Base-by-base conservation (phyloP, 2,329 filamentous ascomycete genomes). In the Ceratocystiopsis sp. region DNA sequence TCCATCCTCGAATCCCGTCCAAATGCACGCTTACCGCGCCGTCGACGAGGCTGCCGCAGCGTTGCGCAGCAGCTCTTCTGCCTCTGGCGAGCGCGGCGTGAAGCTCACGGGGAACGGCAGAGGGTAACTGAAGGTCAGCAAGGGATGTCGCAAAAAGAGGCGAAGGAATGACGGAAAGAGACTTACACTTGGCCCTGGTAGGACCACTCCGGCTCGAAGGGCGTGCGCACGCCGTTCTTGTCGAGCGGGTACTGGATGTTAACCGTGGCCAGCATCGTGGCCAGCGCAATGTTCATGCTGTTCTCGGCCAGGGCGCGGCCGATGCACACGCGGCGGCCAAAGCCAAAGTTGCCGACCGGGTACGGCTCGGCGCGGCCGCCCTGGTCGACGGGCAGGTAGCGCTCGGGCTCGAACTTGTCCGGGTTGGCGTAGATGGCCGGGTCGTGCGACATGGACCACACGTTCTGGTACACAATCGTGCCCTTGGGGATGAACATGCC, bases 401-500 rank as follows among this genome's bases (percentile, higher is more conserved):
- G 55, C 3, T 56, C 56, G 0, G 67, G 66, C 39, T 66, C 51
- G 48, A 69, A 71, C 3, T 77, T 11, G 11, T 33, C 32, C 11
- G 67, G 64, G 41, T 65, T 47, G 4, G 42, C 45, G 54, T 69
- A 71, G 2, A 58, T 53, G 4, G 43, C 40, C 41, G 59, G 50
- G 46, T 71, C 59, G 35, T 58, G 57, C 19, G 59, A 62, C 62
- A 67, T 71, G 41, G 63, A 63, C 13, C 58, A 54, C n/a, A 59
- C 54, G 42, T 66, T 69, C 29, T 62, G 60, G 42, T 61, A 59
- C 7, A 67, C 53, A 16, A 63, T 53, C 6, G 62, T 61, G 3
- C 72, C 73, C n/a, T 65, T 67, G 11, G 71, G 71, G 41, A 78
- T 74, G 45, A 66, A 64, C 55, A 71, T 69, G 33, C 65, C 71